phyloP scores from a whole-genome alignment of 805 yeast species.

The Candida taoyuanica region DNA sequence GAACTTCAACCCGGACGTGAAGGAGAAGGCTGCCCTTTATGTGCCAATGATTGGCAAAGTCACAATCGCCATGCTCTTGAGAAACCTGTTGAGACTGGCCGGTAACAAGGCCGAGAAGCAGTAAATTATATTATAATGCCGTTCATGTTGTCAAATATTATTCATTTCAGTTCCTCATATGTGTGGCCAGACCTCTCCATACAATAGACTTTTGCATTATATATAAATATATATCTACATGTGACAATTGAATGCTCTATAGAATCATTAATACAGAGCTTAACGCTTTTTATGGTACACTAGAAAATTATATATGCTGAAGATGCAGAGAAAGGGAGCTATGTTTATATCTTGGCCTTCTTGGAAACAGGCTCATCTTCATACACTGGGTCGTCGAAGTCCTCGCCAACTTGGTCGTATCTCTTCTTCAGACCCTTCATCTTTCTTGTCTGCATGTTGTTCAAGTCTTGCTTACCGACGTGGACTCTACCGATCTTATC shows the following conservation, averaged over 20 bases:
- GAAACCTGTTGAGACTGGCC: constrained; percentile 80
- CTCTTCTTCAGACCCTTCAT: constrained; percentile 94
- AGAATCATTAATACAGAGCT: neutral
- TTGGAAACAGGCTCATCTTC: constrained; percentile 36
- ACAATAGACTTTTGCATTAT: too few relatives aligned
- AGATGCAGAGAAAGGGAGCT: neutral
- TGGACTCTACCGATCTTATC: constrained; percentile 96
- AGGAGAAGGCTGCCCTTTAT: constrained; percentile 81
- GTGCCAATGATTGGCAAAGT: constrained; percentile 97
- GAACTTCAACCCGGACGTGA: constrained; percentile 81
- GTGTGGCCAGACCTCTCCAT: too few relatives aligned
- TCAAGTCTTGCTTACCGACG: constrained; percentile 91
- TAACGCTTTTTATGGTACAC: neutral
- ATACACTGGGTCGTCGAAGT: constrained; percentile 45
- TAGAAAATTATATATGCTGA: too few relatives aligned
- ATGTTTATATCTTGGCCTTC: constrained; percentile 19
- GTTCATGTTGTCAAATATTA: too few relatives aligned
- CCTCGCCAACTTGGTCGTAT: constrained; percentile 65
- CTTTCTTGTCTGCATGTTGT: constrained; percentile 90
- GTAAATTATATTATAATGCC: too few relatives aligned
- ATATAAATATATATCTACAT: neutral
- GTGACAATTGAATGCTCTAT: neutral
- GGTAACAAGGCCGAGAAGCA: constrained; percentile 57
- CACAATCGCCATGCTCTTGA: constrained; percentile 87
- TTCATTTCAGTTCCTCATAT: too few relatives aligned